Conservation (phyloP, 768 basidiomycete genomes). For the Pleurotus pulmonarius region DNA sequence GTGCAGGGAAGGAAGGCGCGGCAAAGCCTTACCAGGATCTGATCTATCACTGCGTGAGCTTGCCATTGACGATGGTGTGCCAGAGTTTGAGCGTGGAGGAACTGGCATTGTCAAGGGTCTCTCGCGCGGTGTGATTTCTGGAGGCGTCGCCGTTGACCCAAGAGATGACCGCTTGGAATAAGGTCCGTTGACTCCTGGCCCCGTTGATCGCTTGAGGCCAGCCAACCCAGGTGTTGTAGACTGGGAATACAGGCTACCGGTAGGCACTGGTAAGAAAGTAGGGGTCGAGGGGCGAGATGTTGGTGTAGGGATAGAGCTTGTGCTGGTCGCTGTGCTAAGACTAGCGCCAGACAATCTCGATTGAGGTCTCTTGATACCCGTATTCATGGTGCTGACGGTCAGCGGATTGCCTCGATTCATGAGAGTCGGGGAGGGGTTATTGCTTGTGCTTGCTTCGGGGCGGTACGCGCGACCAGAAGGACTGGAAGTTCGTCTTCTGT, state of each 20-base stretch:
- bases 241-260: slow-evolving; percentile 43
- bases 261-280: slow-evolving; percentile 71
- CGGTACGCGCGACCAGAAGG: slow-evolving; percentile 55
- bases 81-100: slow-evolving; percentile 22
- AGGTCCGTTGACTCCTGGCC: slow-evolving; percentile 38
- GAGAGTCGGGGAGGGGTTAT: slow-evolving; percentile 43
- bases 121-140: slow-evolving; percentile 21
- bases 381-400: slow-evolving; percentile 38
- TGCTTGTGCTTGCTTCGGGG: slow-evolving; percentile 42
- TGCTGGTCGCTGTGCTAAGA: slow-evolving; percentile 41
- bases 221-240: slow-evolving; percentile 32
- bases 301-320: slow-evolving; percentile 63
- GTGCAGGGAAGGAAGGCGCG: slow-evolving; percentile 37
- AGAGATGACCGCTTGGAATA: slow-evolving; percentile 58
- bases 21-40: slow-evolving; percentile 34
- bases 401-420: slow-evolving; percentile 31
- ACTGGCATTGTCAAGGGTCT: slow-evolving; percentile 31
- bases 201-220: slow-evolving; percentile 60
- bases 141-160: slow-evolving; percentile 38
- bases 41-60: slow-evolving; percentile 19
- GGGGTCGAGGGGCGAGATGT: slow-evolving; percentile 72
- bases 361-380: slow-evolving; percentile 58
- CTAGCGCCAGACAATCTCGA: slow-evolving; percentile 71
- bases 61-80: slow-evolving; percentile 24
- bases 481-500: slow-evolving; percentile 59